Evolutionary conservation across 352 stramenopile genomes (phyloP).

Genomic region (Globisporangium cylindrosporum): DNA sequence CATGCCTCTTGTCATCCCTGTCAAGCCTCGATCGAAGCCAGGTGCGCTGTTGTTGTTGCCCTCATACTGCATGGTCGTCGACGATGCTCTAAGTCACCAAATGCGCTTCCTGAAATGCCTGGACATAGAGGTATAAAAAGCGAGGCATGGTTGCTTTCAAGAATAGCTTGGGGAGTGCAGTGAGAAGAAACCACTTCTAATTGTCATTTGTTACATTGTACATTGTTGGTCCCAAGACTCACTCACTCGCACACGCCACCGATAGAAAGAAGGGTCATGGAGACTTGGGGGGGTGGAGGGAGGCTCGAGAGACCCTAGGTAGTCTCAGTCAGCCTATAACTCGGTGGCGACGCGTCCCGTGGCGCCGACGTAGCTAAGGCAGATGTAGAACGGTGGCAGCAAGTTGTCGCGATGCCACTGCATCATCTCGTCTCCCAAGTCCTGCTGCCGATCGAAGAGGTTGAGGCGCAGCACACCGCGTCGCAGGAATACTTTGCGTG

Average conservation of each 20-base stretch:
- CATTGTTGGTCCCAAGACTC: neutral
- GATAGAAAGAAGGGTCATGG: neutral
- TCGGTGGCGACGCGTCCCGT: neutral
- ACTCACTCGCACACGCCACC: neutral
- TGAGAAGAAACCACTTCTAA: neutral
- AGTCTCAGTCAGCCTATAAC: neutral
- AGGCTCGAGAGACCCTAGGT: neutral
- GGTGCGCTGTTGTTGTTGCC: conserved; percentile 17
- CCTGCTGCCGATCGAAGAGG: conserved; percentile 50
- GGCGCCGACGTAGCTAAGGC: conserved; percentile 67
- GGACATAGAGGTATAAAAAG: neutral
- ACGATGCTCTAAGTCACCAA: neutral
- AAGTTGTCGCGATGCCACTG: conserved; percentile 44
- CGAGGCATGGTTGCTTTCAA: neutral
- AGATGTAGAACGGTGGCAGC: conserved; percentile 63
- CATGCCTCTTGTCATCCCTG: neutral
- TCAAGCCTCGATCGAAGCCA: neutral
- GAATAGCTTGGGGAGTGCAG: neutral
- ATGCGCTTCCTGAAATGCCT: neutral
- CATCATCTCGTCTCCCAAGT: conserved; percentile 41
- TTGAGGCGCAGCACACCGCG: conserved; percentile 55
- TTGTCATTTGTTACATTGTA: neutral
- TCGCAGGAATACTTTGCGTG: conserved; percentile 36
- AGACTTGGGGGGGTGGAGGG: neutral
- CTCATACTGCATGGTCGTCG: conserved; percentile 30